Base-by-base conservation (phyloP, 2,329 filamentous ascomycete genomes). In the Aspergillus fumigatus region DNA sequence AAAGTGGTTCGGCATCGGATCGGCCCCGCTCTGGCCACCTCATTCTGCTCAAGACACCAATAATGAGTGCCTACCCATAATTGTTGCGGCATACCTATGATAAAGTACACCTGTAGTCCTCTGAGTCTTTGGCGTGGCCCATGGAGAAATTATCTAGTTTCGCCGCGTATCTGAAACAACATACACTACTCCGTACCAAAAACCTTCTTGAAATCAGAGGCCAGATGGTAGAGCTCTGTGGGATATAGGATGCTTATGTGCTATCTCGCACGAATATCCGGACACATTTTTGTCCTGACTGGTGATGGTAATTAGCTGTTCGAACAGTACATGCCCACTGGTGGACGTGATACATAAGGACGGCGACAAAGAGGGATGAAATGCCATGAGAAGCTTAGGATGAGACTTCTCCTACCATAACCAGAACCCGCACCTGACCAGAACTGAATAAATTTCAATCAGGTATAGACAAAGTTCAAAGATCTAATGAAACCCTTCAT, bases 21-120 rank as follows among this genome's bases (percentile, higher is more conserved):
- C 54, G 51, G 59, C 54, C 59, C 61, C 61, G 56, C 58, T 55
- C 49, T 38, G 49, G 35, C 56, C 57, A 54, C 52, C 50, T 51
- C 6, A 32, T 29, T 32, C 29, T 41, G 21, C 21, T 23, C 43
- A 55, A 48, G 23, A 35, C 5, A 5, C 32, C 14, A 38, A 17
- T n/a, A 38, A 38, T 7, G 5, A 38, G 14, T 17, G 5, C 11
- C 6, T 35, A 35, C 11, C 32, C 32, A 35, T 35, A 17, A 38
- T 38, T 38, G 6, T 17, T 38, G 14, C 32, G 32, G 14, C 32
- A 17, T 38, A 14, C 32, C 32, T 38, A 38, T 38, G 5, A 38
- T 17, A 5, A 14, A 35, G 29, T 29, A 29, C 27, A 32, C 14
- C 29, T 32, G 17, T 35, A 35, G 32, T 35, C 4, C 17, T 35